Conservation (phyloP, 1,284 basidiomycete genomes). For the Mixia osmundae region DNA sequence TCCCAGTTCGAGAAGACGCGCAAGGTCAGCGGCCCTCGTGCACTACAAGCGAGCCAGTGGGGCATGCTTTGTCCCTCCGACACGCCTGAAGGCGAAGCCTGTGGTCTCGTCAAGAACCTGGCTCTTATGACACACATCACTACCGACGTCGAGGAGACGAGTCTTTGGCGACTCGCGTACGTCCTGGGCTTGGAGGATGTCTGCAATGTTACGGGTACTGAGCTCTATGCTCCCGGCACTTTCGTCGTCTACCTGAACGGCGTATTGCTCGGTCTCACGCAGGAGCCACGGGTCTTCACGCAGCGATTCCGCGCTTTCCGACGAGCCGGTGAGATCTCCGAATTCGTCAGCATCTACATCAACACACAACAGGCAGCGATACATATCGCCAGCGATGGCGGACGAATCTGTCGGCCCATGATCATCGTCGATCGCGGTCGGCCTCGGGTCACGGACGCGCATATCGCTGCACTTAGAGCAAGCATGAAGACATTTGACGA, state of each 20-base stretch:
- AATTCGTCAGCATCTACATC: slow-evolving; percentile 92
- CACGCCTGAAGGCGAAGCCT: slow-evolving; percentile 98
- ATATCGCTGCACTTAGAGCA: slow-evolving; percentile 63
- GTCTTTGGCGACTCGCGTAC: slow-evolving; percentile 69
- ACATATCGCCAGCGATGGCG: slow-evolving; percentile 92
- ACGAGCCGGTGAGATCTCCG: slow-evolving; percentile 72
- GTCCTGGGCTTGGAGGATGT: slow-evolving; percentile 96
- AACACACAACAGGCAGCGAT: slow-evolving; percentile 89
- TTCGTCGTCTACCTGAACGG: slow-evolving; percentile 97
- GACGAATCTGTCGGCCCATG: slow-evolving; percentile 90
- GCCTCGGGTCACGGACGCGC: slow-evolving; percentile 54
- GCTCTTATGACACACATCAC: slow-evolving; percentile 99
- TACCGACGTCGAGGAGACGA: slow-evolving; percentile 91
- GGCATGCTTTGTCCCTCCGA: slow-evolving; percentile 96
- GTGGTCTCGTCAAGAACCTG: slow-evolving; percentile 93
- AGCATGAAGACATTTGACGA: slow-evolving; percentile 71
- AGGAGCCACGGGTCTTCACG: slow-evolving; percentile 68
- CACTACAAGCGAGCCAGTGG: slow-evolving; percentile 96
- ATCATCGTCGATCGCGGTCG: slow-evolving; percentile 80
- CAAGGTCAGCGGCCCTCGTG: slow-evolving; percentile 93
- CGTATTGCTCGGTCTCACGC: slow-evolving; percentile 77
- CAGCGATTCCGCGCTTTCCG: slow-evolving; percentile 73
- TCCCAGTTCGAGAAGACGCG: slow-evolving; percentile 99
- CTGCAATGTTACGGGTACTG: slow-evolving; percentile 69
- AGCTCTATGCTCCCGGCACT: slow-evolving; percentile 76